A percentile compares a stretch with the other conserved stretches of the same genome.
Evolutionary conservation across 2,329 filamentous ascomycete genomes (phyloP).

Genomic region (Pestalotiopsis sp.): DNA sequence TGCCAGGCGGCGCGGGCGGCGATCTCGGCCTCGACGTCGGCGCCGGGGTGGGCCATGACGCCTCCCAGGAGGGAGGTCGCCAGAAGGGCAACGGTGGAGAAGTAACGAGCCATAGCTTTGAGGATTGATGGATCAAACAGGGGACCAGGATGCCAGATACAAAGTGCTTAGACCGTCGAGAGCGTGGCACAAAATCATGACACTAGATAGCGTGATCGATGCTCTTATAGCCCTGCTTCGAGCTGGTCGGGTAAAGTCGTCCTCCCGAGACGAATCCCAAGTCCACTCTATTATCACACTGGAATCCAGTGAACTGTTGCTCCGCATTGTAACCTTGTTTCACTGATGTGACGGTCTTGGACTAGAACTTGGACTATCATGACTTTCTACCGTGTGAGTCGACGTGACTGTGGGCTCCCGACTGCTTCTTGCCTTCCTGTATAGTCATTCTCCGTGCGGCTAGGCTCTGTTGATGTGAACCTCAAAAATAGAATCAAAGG

Average conservation of each 20-base stretch:
- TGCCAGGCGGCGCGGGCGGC: slow-evolving; percentile 51
- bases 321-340: background rate
- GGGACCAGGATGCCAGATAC: background rate
- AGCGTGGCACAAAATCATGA: background rate
- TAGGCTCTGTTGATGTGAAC: background rate
- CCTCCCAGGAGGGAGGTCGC: slow-evolving; percentile 9
- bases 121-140: background rate
- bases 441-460: slow-evolving; percentile 9
- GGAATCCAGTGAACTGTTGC: background rate
- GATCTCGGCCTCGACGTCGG: slow-evolving; percentile 49
- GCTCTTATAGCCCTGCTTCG: background rate
- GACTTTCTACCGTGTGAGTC: background rate
- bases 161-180: background rate
- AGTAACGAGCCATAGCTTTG: slow-evolving; percentile 9
- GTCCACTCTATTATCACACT: background rate
- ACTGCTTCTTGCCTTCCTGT: slow-evolving; percentile 10
- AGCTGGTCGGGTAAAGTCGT: background rate
- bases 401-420: background rate
- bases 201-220: background rate
- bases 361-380: background rate
- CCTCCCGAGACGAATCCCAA: background rate
- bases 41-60: slow-evolving; percentile 47
- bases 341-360: background rate
- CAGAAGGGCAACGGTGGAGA: slow-evolving; percentile 9
- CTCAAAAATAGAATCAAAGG: background rate